Base-by-base conservation (phyloP, 1,284 basidiomycete species). In the Tylopilus orsonianus region DNA sequence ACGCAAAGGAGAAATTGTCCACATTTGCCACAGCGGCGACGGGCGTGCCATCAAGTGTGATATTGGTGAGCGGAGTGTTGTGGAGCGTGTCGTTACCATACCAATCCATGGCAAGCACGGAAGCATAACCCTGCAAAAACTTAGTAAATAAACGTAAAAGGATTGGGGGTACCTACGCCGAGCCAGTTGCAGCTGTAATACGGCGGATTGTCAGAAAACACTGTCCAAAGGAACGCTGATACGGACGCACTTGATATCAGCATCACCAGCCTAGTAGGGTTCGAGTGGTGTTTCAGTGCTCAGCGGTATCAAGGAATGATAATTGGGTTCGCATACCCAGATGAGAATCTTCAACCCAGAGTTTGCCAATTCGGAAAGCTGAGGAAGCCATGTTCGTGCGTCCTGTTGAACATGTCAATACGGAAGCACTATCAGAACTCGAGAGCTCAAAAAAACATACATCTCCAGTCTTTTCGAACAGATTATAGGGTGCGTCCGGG, bases 1-100 rank as follows among this genome's bases (percentile, higher is more conserved):
- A 81, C 77, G 79, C 81, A 59, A 83, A 85, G 0, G 77, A 71
- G 56, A 84, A 83, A 53, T 80, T 81, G 49, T 77, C 78, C n/a
- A 85, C 75, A 41, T 83, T 83, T 60, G 80, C 75, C 18, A 83
- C 71, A 0, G 80, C 75, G 0, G 79, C 82, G 5, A 84, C 73
- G 0, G 79, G 52, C 2, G 57, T 66, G 3, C 74, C 79, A 33
- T 71, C 46, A 22, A 83, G 71, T 0, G 80, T 82, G 66, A 84
- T 80, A 49, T 82, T 81, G n/a, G 59, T 73, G 55, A 84, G 75
- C 1, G 76, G 75, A 0, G 76, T 76, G 5, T 68, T 65, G 23
- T 73, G 70, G 23, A 83, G 66, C 18, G 66, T 68, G 36, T 71
- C 56, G 41, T 77, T 78, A 4, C 82, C 81, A 47, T 75, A 79